These are phyloP conservation scores for Botrytis paeoniae DNA, from an alignment of 2,329 filamentous ascomycete species.

Conservation along the genomic window DNA sequence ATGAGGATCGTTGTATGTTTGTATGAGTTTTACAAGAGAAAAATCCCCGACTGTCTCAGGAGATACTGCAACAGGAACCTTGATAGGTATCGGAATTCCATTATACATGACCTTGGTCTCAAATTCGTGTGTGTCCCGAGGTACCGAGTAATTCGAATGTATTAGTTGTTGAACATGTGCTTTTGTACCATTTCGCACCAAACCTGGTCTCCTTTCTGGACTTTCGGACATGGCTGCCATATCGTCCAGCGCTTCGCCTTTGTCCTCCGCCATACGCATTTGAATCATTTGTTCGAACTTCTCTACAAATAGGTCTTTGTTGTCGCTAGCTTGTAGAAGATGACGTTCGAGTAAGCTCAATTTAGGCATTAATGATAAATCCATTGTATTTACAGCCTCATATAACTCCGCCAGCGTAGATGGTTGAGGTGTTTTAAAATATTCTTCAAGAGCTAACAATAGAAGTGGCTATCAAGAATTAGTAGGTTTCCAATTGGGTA, in stretches of 20 bases:
- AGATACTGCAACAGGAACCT: slow-evolving; percentile 89
- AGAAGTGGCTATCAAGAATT: slow-evolving; percentile 66
- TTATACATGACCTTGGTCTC: slow-evolving; percentile 95
- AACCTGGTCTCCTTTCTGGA: slow-evolving; percentile 39
- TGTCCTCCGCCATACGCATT: slow-evolving; percentile 69
- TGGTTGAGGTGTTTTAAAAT: slow-evolving; percentile 86
- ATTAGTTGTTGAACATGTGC: slow-evolving; percentile 53
- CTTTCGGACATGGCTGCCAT: slow-evolving; percentile 48
- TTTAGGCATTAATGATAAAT: slow-evolving; percentile 86
- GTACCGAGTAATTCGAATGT: slow-evolving; percentile 69
- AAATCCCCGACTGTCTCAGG: slow-evolving; percentile 97
- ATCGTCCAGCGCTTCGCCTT: slow-evolving; percentile 42
- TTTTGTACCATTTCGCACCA: slow-evolving; percentile 58
- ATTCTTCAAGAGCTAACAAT: slow-evolving; percentile 88
- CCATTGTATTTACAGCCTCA: slow-evolving; percentile 93
- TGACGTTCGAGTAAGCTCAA: slow-evolving; percentile 80
- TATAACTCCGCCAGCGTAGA: slow-evolving; percentile 88
- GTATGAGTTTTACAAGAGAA: slow-evolving; percentile 93
- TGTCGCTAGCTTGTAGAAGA: slow-evolving; percentile 84
- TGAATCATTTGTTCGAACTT: slow-evolving; percentile 96
- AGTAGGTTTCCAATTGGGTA: slow-evolving; percentile 21
- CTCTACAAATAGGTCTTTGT: slow-evolving; percentile 94
- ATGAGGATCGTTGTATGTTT: slow-evolving; percentile 85
- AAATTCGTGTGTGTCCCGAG: slow-evolving; percentile 95
- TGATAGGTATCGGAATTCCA: slow-evolving; percentile 93